Evolutionary conservation across 2,329 filamentous ascomycete genomes (phyloP), one percentile per base, ranked within the genome.

Genomic region (Phialophora expanda): DNA sequence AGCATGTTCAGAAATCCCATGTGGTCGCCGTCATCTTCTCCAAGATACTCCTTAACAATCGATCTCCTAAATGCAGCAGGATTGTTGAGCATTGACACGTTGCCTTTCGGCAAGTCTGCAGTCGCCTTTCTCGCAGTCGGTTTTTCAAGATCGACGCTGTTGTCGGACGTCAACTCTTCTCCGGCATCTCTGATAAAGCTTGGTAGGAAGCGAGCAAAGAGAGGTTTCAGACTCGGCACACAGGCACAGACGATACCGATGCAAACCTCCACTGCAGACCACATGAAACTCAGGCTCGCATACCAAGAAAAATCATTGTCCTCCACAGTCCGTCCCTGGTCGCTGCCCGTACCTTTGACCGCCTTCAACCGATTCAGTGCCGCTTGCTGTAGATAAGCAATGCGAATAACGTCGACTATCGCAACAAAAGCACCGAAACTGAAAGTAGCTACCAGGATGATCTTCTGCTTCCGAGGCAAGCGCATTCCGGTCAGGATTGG

Each of bases 261-360:
- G 70, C 96, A 95, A 74, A 97, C 92, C 77, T 97, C 93, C 61
- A 97, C 88, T 12, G 90, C 90, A 17, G 91, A 94, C 94, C 93
- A 98, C 91, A 97, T 94, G 74, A 96, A 89, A 0, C 92, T 91
- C 4, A 93, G 80, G 0, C 91, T 92, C 0, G 91, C 91, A 74
- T 94, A 93, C 88, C 87, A 91, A 62, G 84, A 79, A 72, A 87
- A 88, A 65, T 87, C 71, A 30, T 68, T 67, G 32, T 75, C 72
- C 34, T 73, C 75, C n/a, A 67, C 74, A 62, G 46, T 65, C 14
- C 71, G 74, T 20, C 63, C 70, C 63, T 44, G 63, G 11, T 32
- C 50, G 9, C 41, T 48, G n/a, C 68, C 61, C 66, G 76, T 70
- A 12, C 69, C 66, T 54, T 77, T 74, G 4, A 78, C 80, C 70